These are phyloP conservation scores for Colletotrichum horii DNA, from an alignment of 2,329 filamentous ascomycete species.

Conservation along the genomic window DNA sequence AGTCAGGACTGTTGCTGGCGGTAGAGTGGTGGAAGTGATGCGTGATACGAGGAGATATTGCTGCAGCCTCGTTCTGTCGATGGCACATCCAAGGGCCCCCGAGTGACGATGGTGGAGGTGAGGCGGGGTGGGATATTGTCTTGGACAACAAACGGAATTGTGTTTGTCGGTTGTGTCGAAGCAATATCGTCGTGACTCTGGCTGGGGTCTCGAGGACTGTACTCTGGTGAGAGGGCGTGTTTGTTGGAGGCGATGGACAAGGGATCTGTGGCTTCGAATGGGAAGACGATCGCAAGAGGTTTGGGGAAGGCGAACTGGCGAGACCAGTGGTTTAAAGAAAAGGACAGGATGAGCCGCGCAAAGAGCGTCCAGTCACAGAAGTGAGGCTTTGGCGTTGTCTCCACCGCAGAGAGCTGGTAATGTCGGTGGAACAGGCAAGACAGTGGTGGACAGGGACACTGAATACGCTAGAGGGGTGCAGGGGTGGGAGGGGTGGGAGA, in stretches of 20 bases:
- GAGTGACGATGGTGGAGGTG: background rate
- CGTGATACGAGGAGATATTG: background rate
- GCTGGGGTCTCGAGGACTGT: slow-evolving; percentile 4
- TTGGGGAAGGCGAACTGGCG: slow-evolving; percentile 9
- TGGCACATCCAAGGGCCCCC: slow-evolving; percentile 9
- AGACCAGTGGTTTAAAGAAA: slow-evolving; percentile 22
- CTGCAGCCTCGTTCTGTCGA: slow-evolving; percentile 19
- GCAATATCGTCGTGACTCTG: background rate
- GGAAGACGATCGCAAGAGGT: slow-evolving; percentile 9
- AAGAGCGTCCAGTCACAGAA: slow-evolving; percentile 22
- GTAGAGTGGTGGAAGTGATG: background rate
- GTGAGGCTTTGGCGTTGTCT: slow-evolving; percentile 25
- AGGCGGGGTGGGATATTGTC: slow-evolving; percentile 4
- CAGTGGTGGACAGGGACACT: slow-evolving; percentile 14
- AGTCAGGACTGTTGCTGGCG: background rate
- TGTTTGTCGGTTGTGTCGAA: background rate
- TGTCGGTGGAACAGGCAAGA: slow-evolving; percentile 24
- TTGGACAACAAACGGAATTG: background rate
- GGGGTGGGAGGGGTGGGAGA: slow-evolving; percentile 4
- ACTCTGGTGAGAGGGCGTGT: slow-evolving; percentile 2
- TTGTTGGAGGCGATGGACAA: slow-evolving; percentile 13
- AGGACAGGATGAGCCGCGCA: slow-evolving; percentile 22
- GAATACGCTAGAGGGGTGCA: background rate
- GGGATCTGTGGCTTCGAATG: slow-evolving; percentile 21
- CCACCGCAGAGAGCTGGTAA: slow-evolving; percentile 21